phyloP scores from a whole-genome alignment of 2,329 filamentous ascomycete genomes.

The Leptoxyphium fumago region DNA sequence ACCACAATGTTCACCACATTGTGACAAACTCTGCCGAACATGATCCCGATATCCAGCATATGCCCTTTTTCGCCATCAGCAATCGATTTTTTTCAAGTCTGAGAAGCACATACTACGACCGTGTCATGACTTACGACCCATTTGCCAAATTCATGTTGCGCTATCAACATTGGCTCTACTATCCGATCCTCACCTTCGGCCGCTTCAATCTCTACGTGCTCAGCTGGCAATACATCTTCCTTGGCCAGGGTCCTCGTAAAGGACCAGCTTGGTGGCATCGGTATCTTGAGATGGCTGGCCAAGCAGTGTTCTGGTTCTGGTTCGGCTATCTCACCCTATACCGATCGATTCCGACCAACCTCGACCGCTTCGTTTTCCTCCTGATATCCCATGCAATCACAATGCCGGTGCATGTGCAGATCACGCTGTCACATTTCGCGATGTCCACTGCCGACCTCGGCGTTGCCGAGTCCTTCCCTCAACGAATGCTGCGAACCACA shows the following conservation, averaged over 20 bases:
- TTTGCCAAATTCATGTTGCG: constrained; percentile 44
- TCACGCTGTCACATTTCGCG: constrained; percentile 58
- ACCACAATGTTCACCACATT: constrained; percentile 27
- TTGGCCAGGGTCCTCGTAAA: constrained; percentile 39
- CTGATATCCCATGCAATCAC: constrained; percentile 46
- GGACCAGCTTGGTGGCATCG: constrained; percentile 54
- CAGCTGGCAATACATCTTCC: constrained; percentile 50
- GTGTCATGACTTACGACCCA: constrained; percentile 48
- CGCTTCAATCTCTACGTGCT: constrained; percentile 60
- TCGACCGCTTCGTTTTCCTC: constrained; percentile 43
- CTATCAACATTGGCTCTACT: constrained; percentile 53
- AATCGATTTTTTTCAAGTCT: constrained; percentile 50
- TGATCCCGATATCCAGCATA: constrained; percentile 77
- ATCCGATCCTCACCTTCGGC: constrained; percentile 48
- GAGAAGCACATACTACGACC: constrained; percentile 51
- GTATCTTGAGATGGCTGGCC: constrained; percentile 48
- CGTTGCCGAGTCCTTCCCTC: constrained; percentile 50
- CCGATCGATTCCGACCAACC: constrained; percentile 43
- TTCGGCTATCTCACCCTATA: constrained; percentile 53
- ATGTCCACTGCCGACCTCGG: constrained; percentile 55
- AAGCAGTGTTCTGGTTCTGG: constrained; percentile 51
- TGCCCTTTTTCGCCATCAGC: constrained; percentile 54
- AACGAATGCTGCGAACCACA: constrained; percentile 55
- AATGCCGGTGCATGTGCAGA: constrained; percentile 53
- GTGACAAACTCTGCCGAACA: constrained; percentile 87